These are phyloP conservation scores for Arbutus unedo DNA, from an alignment of 148 eudicot species.

Conservation along the genomic window DNA sequence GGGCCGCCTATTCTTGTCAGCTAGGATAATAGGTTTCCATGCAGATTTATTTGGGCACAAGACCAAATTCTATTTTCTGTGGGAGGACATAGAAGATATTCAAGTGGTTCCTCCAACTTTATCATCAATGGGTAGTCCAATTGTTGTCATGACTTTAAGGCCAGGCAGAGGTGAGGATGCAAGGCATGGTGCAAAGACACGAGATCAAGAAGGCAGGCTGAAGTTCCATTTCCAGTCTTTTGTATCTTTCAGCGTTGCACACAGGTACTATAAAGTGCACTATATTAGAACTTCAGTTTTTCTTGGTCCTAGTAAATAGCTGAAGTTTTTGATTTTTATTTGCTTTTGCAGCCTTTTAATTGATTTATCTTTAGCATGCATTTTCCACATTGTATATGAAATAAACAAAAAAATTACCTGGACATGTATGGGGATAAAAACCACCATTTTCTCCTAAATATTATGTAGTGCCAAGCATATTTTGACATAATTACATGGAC, in stretches of 20 bases:
- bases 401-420: background rate
- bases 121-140: slow-evolving; percentile 97
- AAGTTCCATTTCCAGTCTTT: slow-evolving; percentile 90
- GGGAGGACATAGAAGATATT: slow-evolving; percentile 97
- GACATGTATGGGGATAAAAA: background rate
- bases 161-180: slow-evolving; percentile 92
- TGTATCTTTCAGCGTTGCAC: slow-evolving; percentile 78
- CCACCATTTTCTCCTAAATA: background rate
- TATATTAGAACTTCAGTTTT: background rate
- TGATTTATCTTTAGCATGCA: background rate
- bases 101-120: slow-evolving; percentile 78
- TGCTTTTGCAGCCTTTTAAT: background rate
- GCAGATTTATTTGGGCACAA: slow-evolving; percentile 86
- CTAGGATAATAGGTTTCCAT: slow-evolving; percentile 92
- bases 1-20: slow-evolving; percentile 95
- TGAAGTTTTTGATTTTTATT: background rate
- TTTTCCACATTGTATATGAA: background rate
- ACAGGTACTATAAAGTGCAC: slow-evolving; percentile 50
- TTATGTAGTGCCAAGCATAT: background rate
- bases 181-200: slow-evolving; percentile 88
- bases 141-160: slow-evolving; percentile 72
- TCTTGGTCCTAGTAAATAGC: background rate
- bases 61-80: slow-evolving; percentile 88
- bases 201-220: slow-evolving; percentile 86
- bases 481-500: background rate